Evolutionary conservation across 2,329 filamentous ascomycete species (phyloP), one percentile per base, ranked within the genome.

Genomic region (Esteya vermicola): DNA sequence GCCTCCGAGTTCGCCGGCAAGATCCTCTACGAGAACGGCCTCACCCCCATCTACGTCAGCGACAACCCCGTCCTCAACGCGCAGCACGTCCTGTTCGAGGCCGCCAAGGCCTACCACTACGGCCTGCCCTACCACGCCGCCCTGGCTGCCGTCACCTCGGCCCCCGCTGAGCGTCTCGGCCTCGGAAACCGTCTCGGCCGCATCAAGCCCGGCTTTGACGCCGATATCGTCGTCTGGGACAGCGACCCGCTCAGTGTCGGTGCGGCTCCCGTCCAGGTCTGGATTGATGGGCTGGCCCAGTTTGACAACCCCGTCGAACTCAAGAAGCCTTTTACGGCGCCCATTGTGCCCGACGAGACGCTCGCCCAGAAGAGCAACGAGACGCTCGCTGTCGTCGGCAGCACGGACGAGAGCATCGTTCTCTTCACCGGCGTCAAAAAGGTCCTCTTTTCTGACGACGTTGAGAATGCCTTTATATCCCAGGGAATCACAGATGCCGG

Each of bases 21-120:
- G 52, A 64, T 75, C 4, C 63, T 83, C 0, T 75, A 75, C 47
- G 76, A 81, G 19, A 65, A 71, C 41, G 76, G 72, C 21, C 62
- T 83, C 25, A 80, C 75, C 0, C 67, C 75, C 1, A 69, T 80
- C 19, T 81, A 79, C 47, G 77, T 82, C n/a, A 76, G 70, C 44
- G 77, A 81, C 51, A 83, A 82, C 51, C 78, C 78, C 0, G 76
- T 81, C 0, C 55, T 81, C 40, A 81, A 81, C 48, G 76, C 76
- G 1, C 78, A 81, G 53, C 77, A 81, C 46, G 75, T 82, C 4
- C 60, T 81, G 1, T 78, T 80, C 36, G 78, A 77, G 50, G 72
- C 72, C 9, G 72, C 70, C 36, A 75, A 75, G 54, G 69, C 57
- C 2, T 71, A 72, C 48, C 68, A 67, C 36, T 78, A 74, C 45